Conservation (phyloP, 2,329 filamentous ascomycete species). For the Iodosphaeria phyllophila region DNA sequence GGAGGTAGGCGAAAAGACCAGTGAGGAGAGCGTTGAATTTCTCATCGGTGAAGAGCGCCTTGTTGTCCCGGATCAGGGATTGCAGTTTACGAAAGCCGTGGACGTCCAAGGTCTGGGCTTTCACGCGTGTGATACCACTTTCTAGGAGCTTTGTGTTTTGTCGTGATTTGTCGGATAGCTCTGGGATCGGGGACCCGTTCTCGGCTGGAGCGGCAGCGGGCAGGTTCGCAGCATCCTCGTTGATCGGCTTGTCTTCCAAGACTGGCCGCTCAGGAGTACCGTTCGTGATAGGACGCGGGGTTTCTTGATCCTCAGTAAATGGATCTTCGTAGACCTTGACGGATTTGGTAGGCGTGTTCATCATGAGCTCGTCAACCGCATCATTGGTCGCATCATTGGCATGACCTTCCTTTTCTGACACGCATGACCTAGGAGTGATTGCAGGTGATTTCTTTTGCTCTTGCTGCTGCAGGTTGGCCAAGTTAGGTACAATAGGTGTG, state of each 20-base stretch:
- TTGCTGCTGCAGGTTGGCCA: too few relatives aligned
- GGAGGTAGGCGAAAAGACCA: conserved; percentile 54
- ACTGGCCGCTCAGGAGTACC: conserved; percentile 20
- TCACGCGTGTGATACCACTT: conserved; percentile 58
- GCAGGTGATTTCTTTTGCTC: too few relatives aligned
- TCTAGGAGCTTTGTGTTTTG: conserved; percentile 46
- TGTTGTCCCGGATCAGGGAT: conserved; percentile 49
- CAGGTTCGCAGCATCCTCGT: conserved; percentile 28
- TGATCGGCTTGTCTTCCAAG: conserved; percentile 40
- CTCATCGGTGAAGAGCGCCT: conserved; percentile 42
- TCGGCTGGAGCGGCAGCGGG: conserved; percentile 6
- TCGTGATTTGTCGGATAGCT: conserved; percentile 31
- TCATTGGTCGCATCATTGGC: too few relatives aligned
- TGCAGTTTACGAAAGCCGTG: conserved; percentile 68
- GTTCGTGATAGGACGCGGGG: conserved; percentile 24
- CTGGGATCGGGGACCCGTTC: conserved; percentile 6
- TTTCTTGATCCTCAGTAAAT: conserved; percentile 27
- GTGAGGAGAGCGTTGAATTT: conserved; percentile 50
- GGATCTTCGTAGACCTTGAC: conserved; percentile 46
- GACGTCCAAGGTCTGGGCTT: conserved; percentile 53
- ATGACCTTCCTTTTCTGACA: too few relatives aligned
- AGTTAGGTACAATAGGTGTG: too few relatives aligned
- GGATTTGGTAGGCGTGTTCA: conserved; percentile 16
- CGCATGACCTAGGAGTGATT: too few relatives aligned
- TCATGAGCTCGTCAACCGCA: too few relatives aligned